Conservation (phyloP, 371 early-diverging fungal species). For the Mortierella sp. region DNA sequence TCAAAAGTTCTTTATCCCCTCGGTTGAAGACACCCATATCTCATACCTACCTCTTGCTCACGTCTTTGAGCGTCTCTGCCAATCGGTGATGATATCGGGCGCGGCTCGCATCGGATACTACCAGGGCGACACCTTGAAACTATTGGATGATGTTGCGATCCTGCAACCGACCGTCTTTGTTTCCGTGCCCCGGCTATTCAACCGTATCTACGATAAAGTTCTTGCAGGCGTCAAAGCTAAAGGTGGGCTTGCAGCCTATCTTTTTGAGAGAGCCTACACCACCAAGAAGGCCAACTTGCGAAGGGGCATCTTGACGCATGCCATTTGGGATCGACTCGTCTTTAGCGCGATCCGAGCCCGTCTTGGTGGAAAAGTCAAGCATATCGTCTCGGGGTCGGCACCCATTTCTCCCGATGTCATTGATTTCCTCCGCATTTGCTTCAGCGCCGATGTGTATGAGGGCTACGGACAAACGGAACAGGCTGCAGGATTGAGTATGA, state of each 20-base stretch:
- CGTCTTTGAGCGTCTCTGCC: conserved; percentile 75
- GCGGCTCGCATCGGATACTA: conserved; percentile 82
- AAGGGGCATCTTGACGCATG: conserved; percentile 62
- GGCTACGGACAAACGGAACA: conserved; percentile 97
- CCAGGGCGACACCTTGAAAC: conserved; percentile 87
- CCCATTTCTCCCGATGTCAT: conserved; percentile 85
- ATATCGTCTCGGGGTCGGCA: conserved; percentile 84
- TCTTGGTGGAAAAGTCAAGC: conserved; percentile 88
- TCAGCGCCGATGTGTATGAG: conserved; percentile 82
- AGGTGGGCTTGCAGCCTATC: conserved; percentile 72
- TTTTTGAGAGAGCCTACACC: conserved; percentile 82
- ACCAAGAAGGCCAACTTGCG: conserved; percentile 77
- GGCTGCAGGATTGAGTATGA: conserved; percentile 71
- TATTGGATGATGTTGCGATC: conserved; percentile 88
- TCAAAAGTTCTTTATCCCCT: conserved; percentile 68
- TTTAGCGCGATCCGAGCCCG: conserved; percentile 80
- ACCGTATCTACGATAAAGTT: conserved; percentile 95
- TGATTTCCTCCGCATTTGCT: conserved; percentile 85
- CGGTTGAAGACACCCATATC: conserved; percentile 87
- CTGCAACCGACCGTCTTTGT: conserved; percentile 93
- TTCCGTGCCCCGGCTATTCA: conserved; percentile 95
- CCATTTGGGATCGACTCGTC: conserved; percentile 84
- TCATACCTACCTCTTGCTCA: conserved; percentile 94
- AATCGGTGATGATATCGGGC: conserved; percentile 52
- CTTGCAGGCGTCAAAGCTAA: conserved; percentile 78